These are phyloP conservation scores for Thalia dealbata DNA, from an alignment of 176 grass and related monocot genomes.

Conservation along the genomic window DNA sequence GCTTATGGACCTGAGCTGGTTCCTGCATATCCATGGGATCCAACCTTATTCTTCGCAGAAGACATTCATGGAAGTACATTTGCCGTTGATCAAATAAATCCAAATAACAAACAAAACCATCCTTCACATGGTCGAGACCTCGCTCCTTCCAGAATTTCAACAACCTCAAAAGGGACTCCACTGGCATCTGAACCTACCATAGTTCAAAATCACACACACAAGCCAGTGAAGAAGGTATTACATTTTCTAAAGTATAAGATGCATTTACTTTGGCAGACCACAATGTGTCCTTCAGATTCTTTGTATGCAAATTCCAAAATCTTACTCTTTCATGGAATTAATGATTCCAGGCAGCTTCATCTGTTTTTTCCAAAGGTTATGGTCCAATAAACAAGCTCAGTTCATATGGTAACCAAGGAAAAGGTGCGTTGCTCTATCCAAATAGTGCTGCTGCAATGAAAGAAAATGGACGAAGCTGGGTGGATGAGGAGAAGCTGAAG, in stretches of 20 bases:
- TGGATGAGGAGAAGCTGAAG: slow-evolving; percentile 35
- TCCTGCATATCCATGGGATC: slow-evolving; percentile 61
- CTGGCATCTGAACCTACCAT: slow-evolving; percentile 34
- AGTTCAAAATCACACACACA: slow-evolving; percentile 28
- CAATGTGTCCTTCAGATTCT: not conserved
- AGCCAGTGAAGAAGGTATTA: slow-evolving; percentile 58
- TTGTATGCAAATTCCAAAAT: not conserved
- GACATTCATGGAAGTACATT: slow-evolving; percentile 50
- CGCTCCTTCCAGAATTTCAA: slow-evolving; percentile 33
- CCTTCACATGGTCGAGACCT: slow-evolving; percentile 28
- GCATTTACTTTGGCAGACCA: not conserved
- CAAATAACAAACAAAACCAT: slow-evolving; percentile 33
- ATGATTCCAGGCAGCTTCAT: slow-evolving; percentile 38
- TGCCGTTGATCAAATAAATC: slow-evolving; percentile 40
- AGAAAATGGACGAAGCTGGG: slow-evolving; percentile 43
- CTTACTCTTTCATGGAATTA: slow-evolving; percentile 21
- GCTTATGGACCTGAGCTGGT: slow-evolving; percentile 50
- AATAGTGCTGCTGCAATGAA: slow-evolving; percentile 37
- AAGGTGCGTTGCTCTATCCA: slow-evolving; percentile 34
- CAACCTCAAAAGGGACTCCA: slow-evolving; percentile 41
- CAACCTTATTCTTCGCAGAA: slow-evolving; percentile 49
- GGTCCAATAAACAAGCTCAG: slow-evolving; percentile 37
- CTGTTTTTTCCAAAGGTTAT: slow-evolving; percentile 54
- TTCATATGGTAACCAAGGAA: slow-evolving; percentile 42
- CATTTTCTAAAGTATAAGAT: not conserved